phyloP scores from a whole-genome alignment of 2,329 filamentous ascomycete species.

The Penicillium sp. region DNA sequence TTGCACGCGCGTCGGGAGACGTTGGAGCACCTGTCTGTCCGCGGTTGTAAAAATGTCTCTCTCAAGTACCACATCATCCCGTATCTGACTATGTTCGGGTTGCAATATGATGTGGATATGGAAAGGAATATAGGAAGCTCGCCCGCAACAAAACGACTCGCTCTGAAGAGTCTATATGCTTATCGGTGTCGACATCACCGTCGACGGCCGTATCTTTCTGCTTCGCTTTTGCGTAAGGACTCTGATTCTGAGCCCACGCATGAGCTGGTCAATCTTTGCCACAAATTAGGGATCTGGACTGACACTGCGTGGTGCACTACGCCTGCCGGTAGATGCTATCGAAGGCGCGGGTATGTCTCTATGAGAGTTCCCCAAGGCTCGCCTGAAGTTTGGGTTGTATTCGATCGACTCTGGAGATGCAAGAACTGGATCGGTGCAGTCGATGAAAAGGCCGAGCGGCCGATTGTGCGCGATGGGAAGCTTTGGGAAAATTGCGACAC shows the following conservation, averaged over 20 bases:
- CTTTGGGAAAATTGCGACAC: slow-evolving; percentile 57
- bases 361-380: slow-evolving; percentile 55
- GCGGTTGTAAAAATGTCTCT: slow-evolving; percentile 63
- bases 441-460: slow-evolving; percentile 21
- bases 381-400: slow-evolving; percentile 61
- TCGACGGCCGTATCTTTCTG: slow-evolving; percentile 57
- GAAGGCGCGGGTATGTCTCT: slow-evolving; percentile 56
- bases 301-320: slow-evolving; percentile 62
- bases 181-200: slow-evolving; percentile 63
- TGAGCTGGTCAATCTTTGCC: slow-evolving; percentile 58
- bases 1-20: slow-evolving; percentile 54
- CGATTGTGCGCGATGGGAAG: slow-evolving; percentile 47
- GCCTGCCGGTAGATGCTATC: slow-evolving; percentile 55
- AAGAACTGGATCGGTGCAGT: slow-evolving; percentile 56
- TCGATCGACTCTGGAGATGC: slow-evolving; percentile 59
- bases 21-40: slow-evolving; percentile 58
- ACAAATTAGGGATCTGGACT: slow-evolving; percentile 59
- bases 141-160: slow-evolving; percentile 42
- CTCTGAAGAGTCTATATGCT: slow-evolving; percentile 59
- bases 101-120: slow-evolving; percentile 47
- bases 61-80: slow-evolving; percentile 64
- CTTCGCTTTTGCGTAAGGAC: slow-evolving; percentile 54
- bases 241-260: slow-evolving; percentile 61
- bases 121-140: slow-evolving; percentile 36
- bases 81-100: slow-evolving; percentile 51